Base-by-base conservation (phyloP, 2,329 filamentous ascomycete genomes). In the Xylaria digitata region DNA sequence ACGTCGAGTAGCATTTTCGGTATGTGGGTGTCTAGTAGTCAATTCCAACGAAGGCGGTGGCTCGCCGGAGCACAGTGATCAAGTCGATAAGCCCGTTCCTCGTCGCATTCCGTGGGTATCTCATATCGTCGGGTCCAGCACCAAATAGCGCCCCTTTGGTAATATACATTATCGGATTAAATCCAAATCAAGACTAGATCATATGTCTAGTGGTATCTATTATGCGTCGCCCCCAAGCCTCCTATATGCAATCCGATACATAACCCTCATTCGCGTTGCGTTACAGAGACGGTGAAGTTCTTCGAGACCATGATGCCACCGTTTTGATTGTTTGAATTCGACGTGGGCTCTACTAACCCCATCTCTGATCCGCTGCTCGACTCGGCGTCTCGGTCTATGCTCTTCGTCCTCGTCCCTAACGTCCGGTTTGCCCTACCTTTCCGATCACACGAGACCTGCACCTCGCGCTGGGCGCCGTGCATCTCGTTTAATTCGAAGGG, bases 251-350 rank as follows among this genome's bases (percentile, higher is more conserved):
- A 55, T 46, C 30, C 1, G 1, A 40, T 50, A 9, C 6, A 13
- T 26, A 56, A 30, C n/a, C 34, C 19, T 65, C 42, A 63, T 62
- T 65, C 49, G 40, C 57, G 46, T 49, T 69, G 61, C 37, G 70
- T 61, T 42, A 70, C 64, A 11, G 67, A 68, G 32, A 71, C 65
- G 4, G 65, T 68, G 43, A 68, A 70, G 32, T 71, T 37, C 43
- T 61, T 71, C 19, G 63, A 70, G 30, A 71, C 70, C 60, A 70
- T 63, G 46, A 71, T 70, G 1, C 67, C 70, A n/a, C 63, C 63
- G 23, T 17, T 60, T 54, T 46, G 59, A 3, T 23, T 52, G 11
- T 13, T 56, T 26, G 21, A 34, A 21, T 46, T 48, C 9, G 42
- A 45, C 19, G 37, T 2, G 2, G 58, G 32, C 21, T 66, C 54